A percentile compares a stretch with the other conserved stretches of the same genome.
These are phyloP conservation scores for Neonectria faginata DNA, from an alignment of 2,329 filamentous ascomycete genomes.

Conservation along the genomic window DNA sequence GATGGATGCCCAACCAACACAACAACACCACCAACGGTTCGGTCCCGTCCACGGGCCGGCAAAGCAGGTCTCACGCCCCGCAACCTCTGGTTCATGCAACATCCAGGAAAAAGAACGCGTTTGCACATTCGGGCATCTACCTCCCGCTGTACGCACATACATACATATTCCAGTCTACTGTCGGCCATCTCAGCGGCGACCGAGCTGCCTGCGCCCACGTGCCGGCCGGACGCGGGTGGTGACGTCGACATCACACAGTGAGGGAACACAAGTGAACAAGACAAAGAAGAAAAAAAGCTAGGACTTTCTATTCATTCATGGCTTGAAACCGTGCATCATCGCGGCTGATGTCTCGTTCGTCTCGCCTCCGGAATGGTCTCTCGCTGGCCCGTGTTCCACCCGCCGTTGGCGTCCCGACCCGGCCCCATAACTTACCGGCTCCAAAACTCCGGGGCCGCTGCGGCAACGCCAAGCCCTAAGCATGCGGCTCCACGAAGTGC, in stretches of 20 bases:
- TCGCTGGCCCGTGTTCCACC: conserved; percentile 1
- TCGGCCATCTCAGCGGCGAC: conserved; percentile 17
- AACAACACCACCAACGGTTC: background rate
- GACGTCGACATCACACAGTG: background rate
- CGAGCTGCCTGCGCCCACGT: background rate
- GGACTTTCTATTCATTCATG: no score
- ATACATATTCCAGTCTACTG: background rate
- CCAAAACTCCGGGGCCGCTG: conserved; percentile 13
- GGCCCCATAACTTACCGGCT: conserved; percentile 12
- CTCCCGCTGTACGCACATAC: background rate
- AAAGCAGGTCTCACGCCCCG: conserved; percentile 4
- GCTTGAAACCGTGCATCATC: background rate
- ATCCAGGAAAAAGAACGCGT: background rate
- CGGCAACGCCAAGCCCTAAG: conserved; percentile 20
- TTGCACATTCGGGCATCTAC: conserved; percentile 3
- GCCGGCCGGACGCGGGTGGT: background rate
- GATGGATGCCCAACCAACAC: background rate
- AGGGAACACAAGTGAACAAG: no score
- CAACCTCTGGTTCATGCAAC: conserved; percentile 4
- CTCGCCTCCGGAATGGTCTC: background rate
- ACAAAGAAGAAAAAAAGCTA: no score
- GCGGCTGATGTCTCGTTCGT: background rate
- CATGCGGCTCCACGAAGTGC: conserved; percentile 11
- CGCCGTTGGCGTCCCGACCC: conserved; percentile 3
- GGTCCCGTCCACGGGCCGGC: background rate